Evolutionary conservation across 139 green algal genomes (phyloP).

Genomic region (Limnomonas spitsbergensis): DNA sequence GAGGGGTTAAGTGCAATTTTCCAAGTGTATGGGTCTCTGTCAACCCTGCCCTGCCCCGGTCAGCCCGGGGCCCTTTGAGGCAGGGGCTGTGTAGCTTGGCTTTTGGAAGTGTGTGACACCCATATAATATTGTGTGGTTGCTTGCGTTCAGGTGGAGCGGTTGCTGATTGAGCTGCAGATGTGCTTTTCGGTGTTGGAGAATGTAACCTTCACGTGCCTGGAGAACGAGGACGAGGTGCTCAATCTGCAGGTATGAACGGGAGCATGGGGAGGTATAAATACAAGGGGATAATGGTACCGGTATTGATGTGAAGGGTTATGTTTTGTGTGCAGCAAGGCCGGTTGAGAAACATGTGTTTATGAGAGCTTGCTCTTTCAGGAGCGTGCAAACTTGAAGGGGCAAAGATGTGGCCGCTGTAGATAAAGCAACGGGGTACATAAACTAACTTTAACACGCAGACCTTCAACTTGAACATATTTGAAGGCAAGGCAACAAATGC

Average conservation of each 20-base stretch:
- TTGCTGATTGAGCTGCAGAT: not conserved
- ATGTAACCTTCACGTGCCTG: slow-evolving; percentile 13
- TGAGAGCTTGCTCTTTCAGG: too few relatives aligned
- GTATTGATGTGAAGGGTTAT: not conserved
- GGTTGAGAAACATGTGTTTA: too few relatives aligned
- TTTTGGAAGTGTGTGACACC: not conserved
- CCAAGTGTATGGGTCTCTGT: too few relatives aligned
- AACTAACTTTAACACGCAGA: too few relatives aligned
- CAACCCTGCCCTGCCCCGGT: too few relatives aligned
- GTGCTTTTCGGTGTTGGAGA: slow-evolving; percentile 8
- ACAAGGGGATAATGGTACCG: not conserved
- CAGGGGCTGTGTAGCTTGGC: not conserved
- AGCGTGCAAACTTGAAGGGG: too few relatives aligned
- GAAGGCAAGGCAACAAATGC: too few relatives aligned
- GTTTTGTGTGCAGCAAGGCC: not conserved
- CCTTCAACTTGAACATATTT: too few relatives aligned
- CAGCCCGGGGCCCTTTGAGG: too few relatives aligned
- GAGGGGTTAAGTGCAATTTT: too few relatives aligned
- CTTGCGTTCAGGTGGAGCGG: not conserved
- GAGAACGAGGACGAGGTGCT: slow-evolving; percentile 12
- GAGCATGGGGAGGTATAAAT: not conserved
- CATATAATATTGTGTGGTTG: not conserved
- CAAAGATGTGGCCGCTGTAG: too few relatives aligned
- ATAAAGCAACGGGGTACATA: too few relatives aligned
- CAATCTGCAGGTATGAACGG: not conserved